A percentile compares a stretch with the other conserved stretches of the same genome.
phyloP scores from a whole-genome alignment of 2,329 filamentous ascomycete species.

The Stromatinia cepivora region DNA sequence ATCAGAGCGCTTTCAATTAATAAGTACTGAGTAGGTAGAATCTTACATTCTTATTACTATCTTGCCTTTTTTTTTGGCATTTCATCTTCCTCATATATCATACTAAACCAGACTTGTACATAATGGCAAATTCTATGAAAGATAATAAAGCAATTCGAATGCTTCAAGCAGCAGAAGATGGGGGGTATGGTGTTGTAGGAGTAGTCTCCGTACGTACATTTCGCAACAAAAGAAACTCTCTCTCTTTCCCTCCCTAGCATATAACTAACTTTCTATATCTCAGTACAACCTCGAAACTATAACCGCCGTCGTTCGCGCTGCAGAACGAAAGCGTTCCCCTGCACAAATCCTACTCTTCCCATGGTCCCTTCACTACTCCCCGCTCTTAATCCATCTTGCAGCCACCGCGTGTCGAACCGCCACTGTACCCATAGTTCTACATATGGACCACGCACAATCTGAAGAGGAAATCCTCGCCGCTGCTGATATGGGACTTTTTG shows the following conservation, averaged over 20 bases:
- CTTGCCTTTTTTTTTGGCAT: neutral
- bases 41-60: neutral
- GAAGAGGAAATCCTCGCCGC: slow-evolving; percentile 56
- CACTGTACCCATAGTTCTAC: slow-evolving; percentile 60
- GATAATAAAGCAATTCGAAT: slow-evolving; percentile 22
- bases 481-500: slow-evolving; percentile 61
- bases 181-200: slow-evolving; percentile 56
- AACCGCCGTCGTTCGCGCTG: slow-evolving; percentile 65
- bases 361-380: slow-evolving; percentile 65
- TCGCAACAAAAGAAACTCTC: no score
- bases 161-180: slow-evolving; percentile 48
- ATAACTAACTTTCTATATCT: neutral
- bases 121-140: slow-evolving; percentile 10
- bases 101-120: neutral
- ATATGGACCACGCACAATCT: slow-evolving; percentile 65
- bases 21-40: no score
- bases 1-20: neutral
- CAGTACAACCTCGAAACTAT: slow-evolving; percentile 70
- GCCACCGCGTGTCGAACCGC: slow-evolving; percentile 55
- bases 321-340: slow-evolving; percentile 64
- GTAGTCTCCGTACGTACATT: slow-evolving; percentile 46
- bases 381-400: slow-evolving; percentile 54
- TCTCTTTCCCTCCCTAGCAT: neutral
- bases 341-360: slow-evolving; percentile 72
- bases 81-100: neutral